Conservation (phyloP, 2,329 filamentous ascomycete species). For the Colletotrichum liriopes region DNA sequence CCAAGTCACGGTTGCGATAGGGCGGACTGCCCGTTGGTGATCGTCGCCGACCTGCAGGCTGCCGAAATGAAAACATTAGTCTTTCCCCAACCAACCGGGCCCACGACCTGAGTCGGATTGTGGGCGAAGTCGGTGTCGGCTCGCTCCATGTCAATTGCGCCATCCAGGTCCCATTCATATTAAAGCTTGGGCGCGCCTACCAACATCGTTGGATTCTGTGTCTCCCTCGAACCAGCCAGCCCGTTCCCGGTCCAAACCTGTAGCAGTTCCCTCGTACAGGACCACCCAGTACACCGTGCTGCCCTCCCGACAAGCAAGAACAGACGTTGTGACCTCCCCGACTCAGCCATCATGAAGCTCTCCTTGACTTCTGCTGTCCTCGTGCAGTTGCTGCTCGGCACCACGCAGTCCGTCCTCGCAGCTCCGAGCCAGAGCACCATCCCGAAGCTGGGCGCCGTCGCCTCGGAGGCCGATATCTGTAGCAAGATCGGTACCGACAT, state of each 20-base stretch:
- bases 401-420: conserved; percentile 28
- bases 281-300: background rate
- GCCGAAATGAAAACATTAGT: conserved; percentile 4
- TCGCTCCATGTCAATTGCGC: background rate
- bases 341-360: conserved; percentile 31
- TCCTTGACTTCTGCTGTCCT: conserved; percentile 35
- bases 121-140: conserved; percentile 9
- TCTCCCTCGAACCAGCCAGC: background rate
- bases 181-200: background rate
- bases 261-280: background rate
- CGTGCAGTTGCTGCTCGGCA: conserved; percentile 36
- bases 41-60: conserved; percentile 11
- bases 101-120: conserved; percentile 7
- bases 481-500: conserved; percentile 72
- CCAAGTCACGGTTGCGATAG: background rate
- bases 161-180: conserved; percentile 1
- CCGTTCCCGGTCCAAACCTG: background rate
- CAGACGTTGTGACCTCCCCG: background rate
- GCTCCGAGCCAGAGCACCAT: conserved; percentile 4
- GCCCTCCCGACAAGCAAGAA: background rate
- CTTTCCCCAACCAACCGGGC: background rate
- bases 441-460: conserved; percentile 68
- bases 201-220: background rate
- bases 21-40: conserved; percentile 2
- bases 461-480: conserved; percentile 73